A percentile compares a stretch with the other conserved stretches of the same genome.
Evolutionary conservation across 805 yeast species (phyloP).

Genomic region (Sungouiella blattae): DNA sequence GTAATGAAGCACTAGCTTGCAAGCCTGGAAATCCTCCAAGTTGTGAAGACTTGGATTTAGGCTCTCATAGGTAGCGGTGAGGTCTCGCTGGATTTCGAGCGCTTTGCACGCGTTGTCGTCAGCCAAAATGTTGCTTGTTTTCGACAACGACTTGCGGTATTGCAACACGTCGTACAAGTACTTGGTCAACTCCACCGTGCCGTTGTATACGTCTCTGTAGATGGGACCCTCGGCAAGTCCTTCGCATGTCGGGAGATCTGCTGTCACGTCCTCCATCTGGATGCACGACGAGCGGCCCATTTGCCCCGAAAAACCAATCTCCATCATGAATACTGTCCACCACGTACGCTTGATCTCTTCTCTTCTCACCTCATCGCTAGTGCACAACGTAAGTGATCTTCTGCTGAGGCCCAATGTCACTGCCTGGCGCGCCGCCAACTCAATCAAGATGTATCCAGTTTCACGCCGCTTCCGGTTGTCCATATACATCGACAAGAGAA

Average conservation of each 20-base stretch:
- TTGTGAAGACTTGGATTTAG: neutral
- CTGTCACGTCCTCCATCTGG: conserved; percentile 42
- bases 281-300: conserved; percentile 47
- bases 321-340: conserved; percentile 45
- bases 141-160: conserved; percentile 25
- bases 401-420: conserved; percentile 48
- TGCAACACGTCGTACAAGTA: conserved; percentile 26
- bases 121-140: conserved; percentile 30
- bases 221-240: neutral
- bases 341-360: conserved; percentile 40
- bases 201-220: neutral
- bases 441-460: conserved; percentile 45
- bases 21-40: conserved; percentile 27
- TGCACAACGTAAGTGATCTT: conserved; percentile 8
- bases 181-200: conserved; percentile 23
- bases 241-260: conserved; percentile 21
- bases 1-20: conserved; percentile 39
- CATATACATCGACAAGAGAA: conserved; percentile 40
- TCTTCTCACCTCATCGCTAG: conserved; percentile 6
- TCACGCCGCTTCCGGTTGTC: conserved; percentile 45
- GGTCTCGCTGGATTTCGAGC: neutral
- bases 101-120: conserved; percentile 21
- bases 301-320: conserved; percentile 14
- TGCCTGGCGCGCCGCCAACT: conserved; percentile 46
- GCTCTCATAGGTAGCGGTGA: neutral